Percentiles rank a stretch among this genome's conserved stretches.
These are phyloP conservation scores for Polysphondylium violaceum DNA, from an alignment of 78 protist species.

Conservation along the genomic window DNA sequence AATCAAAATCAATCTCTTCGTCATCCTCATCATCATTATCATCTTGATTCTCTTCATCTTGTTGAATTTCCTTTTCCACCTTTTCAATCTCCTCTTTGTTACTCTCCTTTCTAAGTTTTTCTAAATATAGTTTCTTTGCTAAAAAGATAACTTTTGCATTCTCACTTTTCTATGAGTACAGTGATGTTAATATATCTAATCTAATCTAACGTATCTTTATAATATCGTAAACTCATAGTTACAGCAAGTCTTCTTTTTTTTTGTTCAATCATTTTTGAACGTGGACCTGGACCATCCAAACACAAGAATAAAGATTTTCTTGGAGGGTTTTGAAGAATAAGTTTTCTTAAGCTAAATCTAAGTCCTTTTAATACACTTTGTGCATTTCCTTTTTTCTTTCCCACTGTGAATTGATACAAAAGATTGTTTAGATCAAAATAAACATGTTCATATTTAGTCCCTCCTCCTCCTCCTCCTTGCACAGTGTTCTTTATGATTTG, in stretches of 20 bases:
- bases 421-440: neutral
- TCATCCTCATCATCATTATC: neutral
- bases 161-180: neutral
- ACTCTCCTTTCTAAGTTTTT: slow-evolving; percentile 5
- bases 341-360: neutral
- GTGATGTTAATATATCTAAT: too few species aligned
- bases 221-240: neutral
- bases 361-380: neutral
- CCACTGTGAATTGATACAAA: too few species aligned
- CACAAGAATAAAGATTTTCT: slow-evolving; percentile 14
- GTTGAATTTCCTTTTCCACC: neutral
- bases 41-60: neutral
- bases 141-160: too few species aligned
- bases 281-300: slow-evolving; percentile 61
- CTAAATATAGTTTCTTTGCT: slow-evolving; percentile 7
- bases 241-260: slow-evolving; percentile 49
- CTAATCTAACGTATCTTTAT: neutral
- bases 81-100: neutral
- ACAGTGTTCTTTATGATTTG: too few species aligned
- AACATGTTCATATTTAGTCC: too few species aligned
- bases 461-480: too few species aligned
- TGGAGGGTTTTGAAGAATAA: neutral
- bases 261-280: slow-evolving; percentile 25
- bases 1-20: neutral
- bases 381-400: neutral